A percentile compares a stretch with the other conserved stretches of the same genome.
Evolutionary conservation across 768 basidiomycete genomes (phyloP).

Genomic region (Panaeolus papilionaceus): DNA sequence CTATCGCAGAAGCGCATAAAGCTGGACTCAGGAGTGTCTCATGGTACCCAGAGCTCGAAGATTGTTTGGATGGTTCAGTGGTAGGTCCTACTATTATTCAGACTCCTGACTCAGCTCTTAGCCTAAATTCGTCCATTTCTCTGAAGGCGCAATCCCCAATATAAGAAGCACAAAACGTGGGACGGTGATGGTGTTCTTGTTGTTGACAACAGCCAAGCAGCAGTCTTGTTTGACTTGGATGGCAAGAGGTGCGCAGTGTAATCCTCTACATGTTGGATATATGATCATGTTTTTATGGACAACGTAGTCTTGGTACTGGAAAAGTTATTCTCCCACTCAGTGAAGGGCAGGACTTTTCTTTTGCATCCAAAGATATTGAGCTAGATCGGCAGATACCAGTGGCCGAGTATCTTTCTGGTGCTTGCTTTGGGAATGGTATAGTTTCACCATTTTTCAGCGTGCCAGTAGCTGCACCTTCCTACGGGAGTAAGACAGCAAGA

Average conservation of each 20-base stretch:
- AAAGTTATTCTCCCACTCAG: conserved; percentile 47
- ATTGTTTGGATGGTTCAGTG: conserved; percentile 79
- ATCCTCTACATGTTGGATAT: conserved; percentile 7
- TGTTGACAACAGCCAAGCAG: conserved; percentile 45
- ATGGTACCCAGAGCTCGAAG: conserved; percentile 41
- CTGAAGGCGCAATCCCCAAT: conserved; percentile 68
- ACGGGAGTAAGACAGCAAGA: not conserved
- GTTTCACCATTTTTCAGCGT: not conserved
- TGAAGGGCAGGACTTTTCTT: conserved; percentile 41
- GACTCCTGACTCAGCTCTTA: not conserved
- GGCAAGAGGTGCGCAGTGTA: conserved; percentile 62
- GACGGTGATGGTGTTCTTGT: conserved; percentile 81
- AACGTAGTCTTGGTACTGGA: conserved; percentile 56
- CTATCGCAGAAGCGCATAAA: conserved; percentile 37
- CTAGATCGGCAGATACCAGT: conserved; percentile 63
- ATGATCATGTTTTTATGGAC: conserved; percentile 11
- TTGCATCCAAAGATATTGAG: conserved; percentile 68
- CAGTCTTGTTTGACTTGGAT: conserved; percentile 64
- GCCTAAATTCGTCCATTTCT: not conserved
- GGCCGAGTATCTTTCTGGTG: conserved; percentile 66
- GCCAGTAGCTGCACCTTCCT: not conserved
- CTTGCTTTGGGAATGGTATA: conserved; percentile 54
- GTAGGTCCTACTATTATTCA: conserved; percentile 38
- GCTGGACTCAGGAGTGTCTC: conserved; percentile 22
- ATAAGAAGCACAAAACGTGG: conserved; percentile 91